A percentile compares a stretch with the other conserved stretches of the same genome.
Evolutionary conservation across 345 rosid species (phyloP).

Genomic region (Euphorbia tirucalli): DNA sequence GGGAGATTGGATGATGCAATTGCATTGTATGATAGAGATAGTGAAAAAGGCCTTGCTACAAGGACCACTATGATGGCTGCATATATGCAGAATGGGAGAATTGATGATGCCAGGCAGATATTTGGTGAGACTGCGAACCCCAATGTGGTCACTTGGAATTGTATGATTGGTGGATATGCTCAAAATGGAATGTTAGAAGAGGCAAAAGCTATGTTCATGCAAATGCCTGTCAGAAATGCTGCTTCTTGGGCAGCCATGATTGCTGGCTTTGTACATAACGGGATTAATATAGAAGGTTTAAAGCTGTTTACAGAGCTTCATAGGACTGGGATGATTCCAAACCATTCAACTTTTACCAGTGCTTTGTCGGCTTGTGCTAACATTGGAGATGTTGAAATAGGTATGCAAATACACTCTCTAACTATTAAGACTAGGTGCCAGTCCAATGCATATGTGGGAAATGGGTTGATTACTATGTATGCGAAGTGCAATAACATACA

Average conservation of each 20-base stretch:
- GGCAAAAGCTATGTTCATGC: conserved; percentile 21
- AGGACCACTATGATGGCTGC: conserved; percentile 27
- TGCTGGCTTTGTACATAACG: conserved; percentile 33
- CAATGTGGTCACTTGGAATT: conserved; percentile 31
- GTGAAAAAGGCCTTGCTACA: conserved; percentile 15
- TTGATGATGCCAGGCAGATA: conserved; percentile 22
- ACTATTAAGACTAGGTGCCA: conserved; percentile 23
- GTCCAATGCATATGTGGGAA: conserved; percentile 22
- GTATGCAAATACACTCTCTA: conserved; percentile 25
- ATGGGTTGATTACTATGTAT: conserved; percentile 31
- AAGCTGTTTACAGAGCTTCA: conserved; percentile 26
- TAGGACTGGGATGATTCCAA: conserved; percentile 19
- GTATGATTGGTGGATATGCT: conserved; percentile 28
- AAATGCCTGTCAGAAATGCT: conserved; percentile 30
- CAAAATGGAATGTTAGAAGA: conserved; percentile 35
- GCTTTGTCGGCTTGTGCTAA: conserved; percentile 23
- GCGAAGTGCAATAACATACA: conserved; percentile 20
- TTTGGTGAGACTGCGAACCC: conserved; percentile 26
- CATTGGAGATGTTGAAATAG: conserved; percentile 19
- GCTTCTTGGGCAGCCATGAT: conserved; percentile 37
- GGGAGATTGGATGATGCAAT: conserved; percentile 30
- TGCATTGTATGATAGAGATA: conserved; percentile 26
- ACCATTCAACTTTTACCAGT: conserved; percentile 22
- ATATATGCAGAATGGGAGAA: conserved; percentile 24
- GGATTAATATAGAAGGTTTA: conserved; percentile 20